Conservation (phyloP, 1,284 basidiomycete species). For the Singerocomus inundabilis region DNA sequence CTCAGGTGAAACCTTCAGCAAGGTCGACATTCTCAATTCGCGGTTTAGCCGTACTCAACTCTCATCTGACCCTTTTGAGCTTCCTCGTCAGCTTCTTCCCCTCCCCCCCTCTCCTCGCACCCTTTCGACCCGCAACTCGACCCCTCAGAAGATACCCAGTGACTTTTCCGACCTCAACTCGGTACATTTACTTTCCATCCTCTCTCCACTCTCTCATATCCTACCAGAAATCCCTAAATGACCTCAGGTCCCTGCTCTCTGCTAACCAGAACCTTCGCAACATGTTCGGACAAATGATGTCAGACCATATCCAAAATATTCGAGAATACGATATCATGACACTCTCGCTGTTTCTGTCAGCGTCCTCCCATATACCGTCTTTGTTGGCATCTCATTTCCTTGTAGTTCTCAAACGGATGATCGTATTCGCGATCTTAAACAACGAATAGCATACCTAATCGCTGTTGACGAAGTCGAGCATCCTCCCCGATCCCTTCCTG, state of each 20-base stretch:
- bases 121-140: not conserved
- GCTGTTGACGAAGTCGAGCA: conserved; percentile 1
- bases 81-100: conserved; percentile 4
- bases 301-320: conserved; percentile 15
- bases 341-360: conserved; percentile 27
- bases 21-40: conserved; percentile 27
- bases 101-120: conserved; percentile 3
- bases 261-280: conserved; percentile 12
- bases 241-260: conserved; percentile 19
- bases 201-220: conserved; percentile 1
- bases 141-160: conserved; percentile 7
- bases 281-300: conserved; percentile 17
- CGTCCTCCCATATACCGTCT: not conserved
- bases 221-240: conserved; percentile 23
- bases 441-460: conserved; percentile 14
- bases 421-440: conserved; percentile 26
- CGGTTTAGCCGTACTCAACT: conserved; percentile 1
- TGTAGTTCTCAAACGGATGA: conserved; percentile 27
- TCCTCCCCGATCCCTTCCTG: not conserved
- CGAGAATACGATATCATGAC: conserved; percentile 21
- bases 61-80: conserved; percentile 18
- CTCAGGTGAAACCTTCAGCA: conserved; percentile 25
- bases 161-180: conserved; percentile 18
- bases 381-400: not conserved
- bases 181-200: conserved; percentile 1